Evolutionary conservation across 2,329 filamentous ascomycete genomes (phyloP), one percentile per base, ranked within the genome.

Genomic region (Cryphonectria nitschkei): DNA sequence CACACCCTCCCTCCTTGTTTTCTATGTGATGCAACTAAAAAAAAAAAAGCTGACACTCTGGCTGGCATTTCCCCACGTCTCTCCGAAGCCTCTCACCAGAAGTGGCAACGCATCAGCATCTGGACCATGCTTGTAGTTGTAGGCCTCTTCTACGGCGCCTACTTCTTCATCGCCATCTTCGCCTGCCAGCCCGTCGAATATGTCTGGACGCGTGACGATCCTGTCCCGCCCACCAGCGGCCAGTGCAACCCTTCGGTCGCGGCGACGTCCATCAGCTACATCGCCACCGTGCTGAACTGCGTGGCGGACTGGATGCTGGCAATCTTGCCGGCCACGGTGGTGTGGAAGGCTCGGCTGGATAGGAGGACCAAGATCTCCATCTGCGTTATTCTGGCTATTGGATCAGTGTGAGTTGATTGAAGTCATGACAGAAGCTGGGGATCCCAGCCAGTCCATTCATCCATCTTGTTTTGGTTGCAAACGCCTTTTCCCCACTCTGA

Each of bases 311-410:
- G 82, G 81, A 79, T 77, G 11, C 78, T 82, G 41, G 81, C 78
- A 52, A 78, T 82, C 9, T 75, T 83, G 1, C 82, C 82, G 0
- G 78, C 82, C n/a, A 79, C 81, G 63, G 68, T 84, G 2, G 79
- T 84, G 11, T 82, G 80, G 80, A 78, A 80, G 34, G 71, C 83
- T 6, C 79, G 82, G 66, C 82, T 84, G 78, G 82, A 80, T 65
- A 74, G 63, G 0, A 75, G 78, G 63, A 80, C 80, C 6, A 83
- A 82, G 70, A 67, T 82, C 16, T 80, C 79, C 0, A 80, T 83
- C 2, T 71, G 76, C 26, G 69, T 72, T 26, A 76, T 81, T 52
- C 73, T 77, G 22, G 77, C 78, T 14, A 74, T 82, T 29, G 81
- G 80, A 32, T 78, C 77, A 60, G 79, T 83, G 80, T 82, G 77